Base-by-base conservation (phyloP, 1,284 basidiomycete genomes). In the Leccinum insigne region DNA sequence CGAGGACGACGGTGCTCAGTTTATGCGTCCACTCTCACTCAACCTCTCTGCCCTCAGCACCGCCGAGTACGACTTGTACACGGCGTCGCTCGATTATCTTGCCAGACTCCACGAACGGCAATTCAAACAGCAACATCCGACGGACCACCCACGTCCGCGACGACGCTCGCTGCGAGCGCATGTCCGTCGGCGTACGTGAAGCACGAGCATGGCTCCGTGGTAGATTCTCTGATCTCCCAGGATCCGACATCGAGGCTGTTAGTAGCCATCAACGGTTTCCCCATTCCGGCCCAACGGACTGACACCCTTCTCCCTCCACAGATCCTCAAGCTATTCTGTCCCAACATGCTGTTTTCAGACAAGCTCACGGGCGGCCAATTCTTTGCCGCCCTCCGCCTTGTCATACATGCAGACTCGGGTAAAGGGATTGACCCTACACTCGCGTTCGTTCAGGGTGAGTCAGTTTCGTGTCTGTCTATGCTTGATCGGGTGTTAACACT, bases 1-100 rank as follows among this genome's bases (percentile, higher is more conserved):
- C 58, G 35, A 9, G 21, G 58, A 42, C 63, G 38, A 60, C 71
- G 59, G 59, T 63, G 58, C 8, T 44, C 40, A 44, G 58, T 52
- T 67, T 49, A 82, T 81, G 81, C 83, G 90, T 64, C 84, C 83
- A 42, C 82, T 92, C 21, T 82, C 80, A 26, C 83, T 93, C 1
- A 90, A 93, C 70, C 80, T 86, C 18, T 92, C 90, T 57, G 91
- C 91, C 1, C 86, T 93, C 67, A 91, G 83, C 71, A 85, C 92
- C 74, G 78, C 80, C 18, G 91, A 92, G 76, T 92, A 91, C 74
- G 74, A 79, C 9, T 73, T 86, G 13, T 92, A 89, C 77, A 91
- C 87, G 1, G 67, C 81, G 10, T 85, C 84, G 42, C 78, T 93
- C 56, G 74, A 76, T 52, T 89, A 91, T 71, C 80, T 93, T 61